These are phyloP conservation scores for Dalechampia spathulata DNA, from an alignment of 441 rosid species.

Conservation along the genomic window DNA sequence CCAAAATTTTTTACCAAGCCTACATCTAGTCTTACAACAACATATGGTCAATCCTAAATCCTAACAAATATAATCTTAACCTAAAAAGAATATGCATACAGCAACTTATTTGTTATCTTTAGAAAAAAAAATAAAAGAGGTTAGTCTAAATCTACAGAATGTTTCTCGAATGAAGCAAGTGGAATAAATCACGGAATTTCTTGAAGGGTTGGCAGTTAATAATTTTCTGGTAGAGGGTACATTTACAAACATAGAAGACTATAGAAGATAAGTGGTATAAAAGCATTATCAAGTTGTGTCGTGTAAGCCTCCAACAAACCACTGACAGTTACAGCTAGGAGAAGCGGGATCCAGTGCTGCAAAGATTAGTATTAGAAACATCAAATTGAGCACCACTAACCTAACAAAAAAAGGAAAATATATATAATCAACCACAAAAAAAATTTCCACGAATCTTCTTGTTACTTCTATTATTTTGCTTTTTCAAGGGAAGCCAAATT, in stretches of 20 bases:
- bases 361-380: conserved; percentile 12
- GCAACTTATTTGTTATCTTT: conserved; percentile 4
- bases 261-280: conserved; percentile 91
- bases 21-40: not conserved
- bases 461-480: no score
- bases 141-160: not conserved
- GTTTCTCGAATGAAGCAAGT: not conserved
- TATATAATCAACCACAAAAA: not conserved
- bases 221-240: not conserved
- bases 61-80: not conserved
- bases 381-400: conserved; percentile 9
- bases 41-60: not conserved
- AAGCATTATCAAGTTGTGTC: conserved; percentile 89
- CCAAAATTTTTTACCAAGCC: not conserved
- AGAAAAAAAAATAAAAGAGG: not conserved
- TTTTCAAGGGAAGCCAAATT: no score
- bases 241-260: conserved; percentile 77
- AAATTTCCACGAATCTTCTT: not conserved
- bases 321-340: conserved; percentile 63
- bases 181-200: not conserved
- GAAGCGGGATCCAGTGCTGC: conserved; percentile 88
- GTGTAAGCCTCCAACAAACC: conserved; percentile 97
- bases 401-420: not conserved
- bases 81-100: not conserved
- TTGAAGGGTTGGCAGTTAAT: not conserved